Percentiles rank a stretch among this genome's conserved stretches.
Conservation (phyloP, 2,329 filamentous ascomycete species). For the Alternaria panax region DNA sequence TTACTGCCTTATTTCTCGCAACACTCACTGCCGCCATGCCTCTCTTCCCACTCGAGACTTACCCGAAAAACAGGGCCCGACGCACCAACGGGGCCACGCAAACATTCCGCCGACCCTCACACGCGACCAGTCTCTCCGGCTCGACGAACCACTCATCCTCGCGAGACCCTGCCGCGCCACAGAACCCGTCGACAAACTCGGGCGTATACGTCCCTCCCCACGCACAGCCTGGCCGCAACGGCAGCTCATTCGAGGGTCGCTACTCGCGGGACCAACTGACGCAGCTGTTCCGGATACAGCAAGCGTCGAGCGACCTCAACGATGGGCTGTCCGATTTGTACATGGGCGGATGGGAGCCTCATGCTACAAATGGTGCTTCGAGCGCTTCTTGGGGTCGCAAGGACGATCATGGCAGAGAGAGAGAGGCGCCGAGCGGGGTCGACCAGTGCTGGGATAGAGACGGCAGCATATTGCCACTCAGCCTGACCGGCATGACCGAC, state of each 20-base stretch:
- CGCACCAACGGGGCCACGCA: slow-evolving; percentile 71
- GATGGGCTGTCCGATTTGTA: slow-evolving; percentile 73
- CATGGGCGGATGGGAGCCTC: slow-evolving; percentile 80
- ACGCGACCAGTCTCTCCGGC: slow-evolving; percentile 61
- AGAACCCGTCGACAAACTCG: slow-evolving; percentile 48
- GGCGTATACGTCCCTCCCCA: slow-evolving; percentile 69
- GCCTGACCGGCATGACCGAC: slow-evolving; percentile 73
- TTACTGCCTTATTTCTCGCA: slow-evolving; percentile 6
- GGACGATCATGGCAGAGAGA: slow-evolving; percentile 72
- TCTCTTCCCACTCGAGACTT: slow-evolving; percentile 17
- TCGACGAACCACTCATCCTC: slow-evolving; percentile 46
- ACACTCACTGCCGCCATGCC: slow-evolving; percentile 22
- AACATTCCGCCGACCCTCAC: slow-evolving; percentile 70
- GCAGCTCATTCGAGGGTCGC: slow-evolving; percentile 63
- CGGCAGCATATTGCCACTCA: slow-evolving; percentile 74
- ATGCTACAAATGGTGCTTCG: slow-evolving; percentile 68
- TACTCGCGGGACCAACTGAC: slow-evolving; percentile 84
- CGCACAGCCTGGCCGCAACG: slow-evolving; percentile 64
- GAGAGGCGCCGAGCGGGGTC: slow-evolving; percentile 78
- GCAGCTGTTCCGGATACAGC: slow-evolving; percentile 70
- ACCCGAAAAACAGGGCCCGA: slow-evolving; percentile 60
- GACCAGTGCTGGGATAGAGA: slow-evolving; percentile 88
- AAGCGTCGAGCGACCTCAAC: slow-evolving; percentile 61
- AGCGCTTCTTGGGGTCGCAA: slow-evolving; percentile 75
- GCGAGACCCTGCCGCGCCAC: slow-evolving; percentile 37